Percentiles rank a stretch among this genome's conserved stretches.
These are phyloP conservation scores for Porpolomopsis calyptriformis DNA, from an alignment of 768 basidiomycete genomes.

Conservation along the genomic window DNA sequence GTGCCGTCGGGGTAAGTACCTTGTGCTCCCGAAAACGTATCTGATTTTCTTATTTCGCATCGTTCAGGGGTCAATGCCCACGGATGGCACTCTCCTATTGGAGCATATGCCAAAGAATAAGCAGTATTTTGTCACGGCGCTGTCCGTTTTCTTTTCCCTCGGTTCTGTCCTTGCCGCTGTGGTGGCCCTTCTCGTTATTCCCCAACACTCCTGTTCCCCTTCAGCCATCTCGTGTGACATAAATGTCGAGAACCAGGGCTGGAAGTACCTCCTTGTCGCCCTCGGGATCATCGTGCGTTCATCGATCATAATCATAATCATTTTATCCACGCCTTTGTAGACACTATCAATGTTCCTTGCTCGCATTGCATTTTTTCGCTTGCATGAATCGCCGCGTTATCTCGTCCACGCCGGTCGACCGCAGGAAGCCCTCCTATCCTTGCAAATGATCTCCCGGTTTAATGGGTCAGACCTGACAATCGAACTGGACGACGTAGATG, in stretches of 20 bases:
- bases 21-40: not conserved
- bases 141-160: conserved; percentile 93
- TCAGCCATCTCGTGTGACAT: conserved; percentile 49
- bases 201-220: conserved; percentile 56
- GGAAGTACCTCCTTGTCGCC: conserved; percentile 73
- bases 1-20: conserved; percentile 78
- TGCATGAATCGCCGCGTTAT: conserved; percentile 91
- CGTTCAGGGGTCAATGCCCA: conserved; percentile 84
- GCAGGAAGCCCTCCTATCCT: conserved; percentile 71
- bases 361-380: conserved; percentile 80
- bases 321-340: conserved; percentile 30
- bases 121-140: conserved; percentile 81
- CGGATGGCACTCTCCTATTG: conserved; percentile 83
- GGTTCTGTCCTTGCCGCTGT: conserved; percentile 82
- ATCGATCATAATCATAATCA: not conserved
- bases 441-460: conserved; percentile 77
- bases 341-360: conserved; percentile 80
- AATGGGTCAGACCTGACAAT: conserved; percentile 69
- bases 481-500: conserved; percentile 59
- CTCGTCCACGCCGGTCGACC: conserved; percentile 83
- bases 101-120: conserved; percentile 92
- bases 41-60: not conserved
- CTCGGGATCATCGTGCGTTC: conserved; percentile 64
- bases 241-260: conserved; percentile 65
- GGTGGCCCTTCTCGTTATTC: conserved; percentile 71